A percentile compares a stretch with the other conserved stretches of the same genome.
Evolutionary conservation across 1,284 basidiomycete species (phyloP).

Genomic region (Apiotrichum brassicae): DNA sequence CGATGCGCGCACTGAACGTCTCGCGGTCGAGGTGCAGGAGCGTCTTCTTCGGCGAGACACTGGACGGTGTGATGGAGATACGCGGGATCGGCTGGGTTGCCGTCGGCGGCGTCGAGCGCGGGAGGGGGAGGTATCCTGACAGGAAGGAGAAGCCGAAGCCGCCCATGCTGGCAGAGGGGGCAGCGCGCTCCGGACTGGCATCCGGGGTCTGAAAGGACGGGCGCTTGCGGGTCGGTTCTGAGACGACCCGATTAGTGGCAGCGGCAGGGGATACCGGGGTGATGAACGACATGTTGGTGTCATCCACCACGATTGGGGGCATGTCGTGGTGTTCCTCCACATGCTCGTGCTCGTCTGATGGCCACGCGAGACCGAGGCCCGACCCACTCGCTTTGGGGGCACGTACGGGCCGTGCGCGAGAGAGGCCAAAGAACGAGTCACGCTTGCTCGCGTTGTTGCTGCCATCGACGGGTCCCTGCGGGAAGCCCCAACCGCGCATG

Average conservation of each 20-base stretch:
- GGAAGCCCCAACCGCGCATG: constrained; percentile 39
- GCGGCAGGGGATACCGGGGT: constrained; percentile 4
- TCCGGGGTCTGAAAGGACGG: neutral
- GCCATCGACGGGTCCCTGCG: constrained; percentile 17
- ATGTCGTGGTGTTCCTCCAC: constrained; percentile 14
- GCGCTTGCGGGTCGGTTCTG: neutral
- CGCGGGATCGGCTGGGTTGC: constrained; percentile 4
- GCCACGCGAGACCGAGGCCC: constrained; percentile 3
- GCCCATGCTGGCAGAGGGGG: constrained; percentile 1
- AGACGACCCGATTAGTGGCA: neutral
- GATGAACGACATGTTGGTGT: constrained; percentile 12
- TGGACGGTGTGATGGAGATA: constrained; percentile 14
- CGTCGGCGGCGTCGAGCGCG: constrained; percentile 5
- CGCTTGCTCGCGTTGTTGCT: constrained; percentile 20
- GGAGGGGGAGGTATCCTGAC: constrained; percentile 15
- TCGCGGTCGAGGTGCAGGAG: constrained; percentile 9
- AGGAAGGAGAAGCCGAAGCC: constrained; percentile 17
- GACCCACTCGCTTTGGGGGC: constrained; percentile 6
- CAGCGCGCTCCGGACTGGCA: constrained; percentile 6
- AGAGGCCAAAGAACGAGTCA: constrained; percentile 44
- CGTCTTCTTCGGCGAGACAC: constrained; percentile 12
- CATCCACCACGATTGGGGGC: constrained; percentile 20
- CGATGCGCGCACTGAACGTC: constrained; percentile 6
- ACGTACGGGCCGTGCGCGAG: constrained; percentile 18
- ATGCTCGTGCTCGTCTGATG: neutral